Conservation (phyloP, 2,329 filamentous ascomycete species). For the Fusarium aywerte region DNA sequence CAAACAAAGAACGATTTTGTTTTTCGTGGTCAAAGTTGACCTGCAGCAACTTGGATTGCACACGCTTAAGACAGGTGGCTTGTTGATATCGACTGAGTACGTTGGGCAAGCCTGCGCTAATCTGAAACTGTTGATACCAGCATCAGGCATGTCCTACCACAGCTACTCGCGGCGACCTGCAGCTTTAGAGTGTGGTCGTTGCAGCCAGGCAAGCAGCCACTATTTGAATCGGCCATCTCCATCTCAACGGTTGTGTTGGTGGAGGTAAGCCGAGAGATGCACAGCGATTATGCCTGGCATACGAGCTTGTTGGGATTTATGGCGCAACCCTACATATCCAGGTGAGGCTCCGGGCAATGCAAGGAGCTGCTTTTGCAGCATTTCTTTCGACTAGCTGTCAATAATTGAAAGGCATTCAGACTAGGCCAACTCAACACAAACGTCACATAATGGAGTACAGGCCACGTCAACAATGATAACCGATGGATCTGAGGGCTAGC, state of each 20-base stretch:
- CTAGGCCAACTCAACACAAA: conserved; percentile 1
- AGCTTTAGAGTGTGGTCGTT: not conserved
- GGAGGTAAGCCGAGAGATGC: not conserved
- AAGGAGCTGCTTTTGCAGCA: conserved; percentile 7
- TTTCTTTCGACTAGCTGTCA: conserved; percentile 1
- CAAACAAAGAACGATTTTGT: not conserved
- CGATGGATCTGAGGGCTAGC: not conserved
- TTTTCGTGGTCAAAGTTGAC: not conserved
- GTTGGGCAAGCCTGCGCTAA: not conserved
- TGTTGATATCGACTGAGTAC: not conserved
- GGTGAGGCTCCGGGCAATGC: conserved; percentile 6
- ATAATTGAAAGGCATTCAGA: not conserved
- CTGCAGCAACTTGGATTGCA: not conserved
- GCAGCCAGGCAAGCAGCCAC: not conserved
- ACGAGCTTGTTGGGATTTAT: not conserved
- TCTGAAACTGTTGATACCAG: not conserved
- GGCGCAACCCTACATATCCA: not conserved
- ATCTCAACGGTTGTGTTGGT: not conserved
- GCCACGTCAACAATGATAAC: conserved; percentile 6
- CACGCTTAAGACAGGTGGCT: not conserved
- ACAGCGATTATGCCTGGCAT: conserved; percentile 1
- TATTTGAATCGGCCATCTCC: not conserved
- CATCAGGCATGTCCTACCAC: not conserved
- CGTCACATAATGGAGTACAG: conserved; percentile 13
- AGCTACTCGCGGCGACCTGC: not conserved